Evolutionary conservation across 192 early-diverging fungal species (phyloP).

Genomic region (Backusella tarrabulga): DNA sequence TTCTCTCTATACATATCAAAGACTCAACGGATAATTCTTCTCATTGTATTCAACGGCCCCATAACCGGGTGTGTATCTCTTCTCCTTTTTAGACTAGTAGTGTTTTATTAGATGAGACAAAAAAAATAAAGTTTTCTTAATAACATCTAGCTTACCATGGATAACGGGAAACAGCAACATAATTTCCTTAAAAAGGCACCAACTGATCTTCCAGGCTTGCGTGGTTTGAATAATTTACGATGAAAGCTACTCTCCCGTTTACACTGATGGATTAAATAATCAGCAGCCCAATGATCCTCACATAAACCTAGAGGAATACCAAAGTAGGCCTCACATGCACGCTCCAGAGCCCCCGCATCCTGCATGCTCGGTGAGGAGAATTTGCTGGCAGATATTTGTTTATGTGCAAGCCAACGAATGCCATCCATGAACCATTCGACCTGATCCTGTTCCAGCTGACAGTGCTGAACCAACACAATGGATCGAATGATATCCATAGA

Average conservation of each 20-base stretch:
- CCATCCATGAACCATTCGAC: neutral
- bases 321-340: slow-evolving; percentile 5
- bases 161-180: neutral
- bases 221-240: neutral
- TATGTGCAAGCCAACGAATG: neutral
- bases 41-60: neutral
- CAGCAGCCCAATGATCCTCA: slow-evolving; percentile 5
- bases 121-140: neutral
- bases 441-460: neutral
- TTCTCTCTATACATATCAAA: neutral
- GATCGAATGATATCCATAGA: neutral
- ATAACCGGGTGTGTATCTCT: neutral
- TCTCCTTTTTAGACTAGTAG: neutral
- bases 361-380: too few relatives aligned
- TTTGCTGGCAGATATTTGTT: neutral
- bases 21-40: neutral
- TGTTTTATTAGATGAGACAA: neutral
- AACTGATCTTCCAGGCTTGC: neutral
- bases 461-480: neutral
- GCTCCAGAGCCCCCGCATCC: neutral
- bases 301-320: slow-evolving; percentile 7
- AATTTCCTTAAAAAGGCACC: neutral
- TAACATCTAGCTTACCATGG: neutral
- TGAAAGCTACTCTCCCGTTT: neutral
- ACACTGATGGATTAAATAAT: neutral